Evolutionary conservation across 2,329 filamentous ascomycete genomes (phyloP), one percentile per base, ranked within the genome.

Genomic region (Pyricularia grisea): DNA sequence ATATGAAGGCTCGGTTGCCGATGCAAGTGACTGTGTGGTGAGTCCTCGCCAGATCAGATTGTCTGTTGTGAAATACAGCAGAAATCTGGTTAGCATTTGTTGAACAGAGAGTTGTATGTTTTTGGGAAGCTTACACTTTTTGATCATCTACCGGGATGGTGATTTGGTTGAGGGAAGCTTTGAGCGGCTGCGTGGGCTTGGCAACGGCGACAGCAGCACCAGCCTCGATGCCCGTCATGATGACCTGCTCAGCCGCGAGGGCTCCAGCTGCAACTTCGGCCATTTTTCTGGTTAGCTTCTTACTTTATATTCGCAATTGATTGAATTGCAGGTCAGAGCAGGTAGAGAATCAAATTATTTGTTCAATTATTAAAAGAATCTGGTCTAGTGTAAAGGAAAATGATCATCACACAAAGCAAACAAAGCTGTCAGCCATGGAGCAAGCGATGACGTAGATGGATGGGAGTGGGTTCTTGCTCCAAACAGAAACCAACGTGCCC

Each of bases 1-100:
- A 87, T 68, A 87, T 82, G 73, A 86, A 86, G 33, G 84, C 84
- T 71, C 83, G 82, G 68, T 82, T 80, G 70, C 82, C 82, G 71
- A 88, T 78, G 65, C 85, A 76, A 4, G 83, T 85, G 66, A 87
- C 73, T 2, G 83, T 83, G 74, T 88, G 85, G 64, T 81, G 76
- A 10, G 81, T 80, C 68, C 85, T 80, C 7, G 80, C 78, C 12
- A 88, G 78, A 5, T 76, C 77, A 28, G 75, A 73, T 27, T 76
- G 28, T 36, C 64, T 50, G 17, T 27, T 25, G 23, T 12, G 28
- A 36, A 55, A 20, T 27, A 10, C 14, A 23, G 14, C 11, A 63
- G 27, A 63, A 27, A 27, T n/a, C 5, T 61, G 9, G 4, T 61
- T 61, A 61, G 58, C 25, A 27, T 2, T 14, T 27, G 2, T 27